Conservation (phyloP, 1,284 basidiomycete genomes). For the Cryptococcus sp. region DNA sequence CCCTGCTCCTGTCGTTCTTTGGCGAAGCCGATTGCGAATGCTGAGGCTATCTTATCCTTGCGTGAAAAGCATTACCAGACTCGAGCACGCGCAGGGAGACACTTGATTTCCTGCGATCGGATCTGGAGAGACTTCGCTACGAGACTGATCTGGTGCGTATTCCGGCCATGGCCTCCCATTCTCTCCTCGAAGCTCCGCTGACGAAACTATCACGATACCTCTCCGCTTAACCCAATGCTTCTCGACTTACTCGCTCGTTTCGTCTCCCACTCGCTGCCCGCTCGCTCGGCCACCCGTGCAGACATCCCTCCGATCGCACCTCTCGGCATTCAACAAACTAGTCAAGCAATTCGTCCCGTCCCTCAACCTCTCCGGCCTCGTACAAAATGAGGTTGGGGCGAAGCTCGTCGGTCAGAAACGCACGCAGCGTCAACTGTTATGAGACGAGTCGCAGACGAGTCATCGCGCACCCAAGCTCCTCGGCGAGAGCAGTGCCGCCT, state of each 20-base stretch:
- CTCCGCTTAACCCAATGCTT: no score
- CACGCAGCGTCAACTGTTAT: neutral
- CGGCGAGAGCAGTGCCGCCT: no score
- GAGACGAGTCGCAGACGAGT: no score
- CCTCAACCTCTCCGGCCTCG: conserved; percentile 41
- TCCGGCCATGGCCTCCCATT: neutral
- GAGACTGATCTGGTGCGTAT: conserved; percentile 44
- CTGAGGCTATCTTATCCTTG: no score
- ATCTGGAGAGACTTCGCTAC: conserved; percentile 42
- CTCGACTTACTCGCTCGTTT: neutral
- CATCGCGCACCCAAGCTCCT: no score
- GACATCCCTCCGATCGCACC: conserved; percentile 27
- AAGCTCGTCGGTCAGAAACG: conserved; percentile 38
- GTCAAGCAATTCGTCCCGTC: conserved; percentile 41
- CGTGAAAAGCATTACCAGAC: conserved; percentile 54
- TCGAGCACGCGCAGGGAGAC: conserved; percentile 47
- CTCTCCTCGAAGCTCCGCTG: neutral
- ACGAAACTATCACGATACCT: no score
- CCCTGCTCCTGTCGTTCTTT: no score
- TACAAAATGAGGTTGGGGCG: conserved; percentile 21
- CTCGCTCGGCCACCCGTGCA: conserved; percentile 8
- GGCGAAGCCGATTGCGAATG: no score
- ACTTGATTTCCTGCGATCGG: conserved; percentile 48
- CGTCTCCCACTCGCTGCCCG: no score
- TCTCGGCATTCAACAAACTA: conserved; percentile 38